Evolutionary conservation across 352 stramenopile species (phyloP).

Genomic region (Pythium brassicae): DNA sequence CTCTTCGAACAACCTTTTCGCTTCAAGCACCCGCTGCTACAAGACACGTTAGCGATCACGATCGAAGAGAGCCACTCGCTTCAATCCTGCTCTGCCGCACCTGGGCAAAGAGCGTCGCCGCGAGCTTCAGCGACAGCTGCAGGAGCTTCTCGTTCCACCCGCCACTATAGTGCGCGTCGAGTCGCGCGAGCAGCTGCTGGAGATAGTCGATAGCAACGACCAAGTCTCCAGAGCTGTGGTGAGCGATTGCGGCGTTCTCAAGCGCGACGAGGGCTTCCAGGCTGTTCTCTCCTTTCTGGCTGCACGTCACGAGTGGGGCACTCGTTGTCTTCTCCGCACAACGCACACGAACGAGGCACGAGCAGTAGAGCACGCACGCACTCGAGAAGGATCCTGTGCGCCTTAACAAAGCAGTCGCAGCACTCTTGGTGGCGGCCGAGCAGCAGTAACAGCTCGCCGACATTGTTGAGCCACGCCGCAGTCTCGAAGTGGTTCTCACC

Average conservation of each 20-base stretch:
- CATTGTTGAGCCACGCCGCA: slow-evolving; percentile 39
- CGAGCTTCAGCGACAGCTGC: slow-evolving; percentile 28
- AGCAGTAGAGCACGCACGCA: slow-evolving; percentile 6
- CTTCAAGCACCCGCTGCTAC: slow-evolving; percentile 41
- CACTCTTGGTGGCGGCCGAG: slow-evolving; percentile 24
- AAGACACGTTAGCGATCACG: not conserved
- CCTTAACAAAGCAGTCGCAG: slow-evolving; percentile 31
- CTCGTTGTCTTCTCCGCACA: no score
- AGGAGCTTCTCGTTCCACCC: slow-evolving; percentile 51
- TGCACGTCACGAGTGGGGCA: no score
- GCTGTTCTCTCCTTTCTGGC: slow-evolving; percentile 24
- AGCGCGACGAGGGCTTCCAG: slow-evolving; percentile 25
- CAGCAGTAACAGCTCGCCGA: slow-evolving; percentile 33
- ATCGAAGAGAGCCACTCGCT: no score
- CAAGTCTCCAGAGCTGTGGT: slow-evolving; percentile 8
- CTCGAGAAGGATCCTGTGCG: slow-evolving; percentile 22
- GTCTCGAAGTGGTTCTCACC: slow-evolving; percentile 29
- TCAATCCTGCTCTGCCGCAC: slow-evolving; percentile 17
- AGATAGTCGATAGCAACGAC: slow-evolving; percentile 24
- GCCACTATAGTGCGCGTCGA: slow-evolving; percentile 32
- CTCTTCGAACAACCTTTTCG: slow-evolving; percentile 25
- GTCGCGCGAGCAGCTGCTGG: slow-evolving; percentile 19
- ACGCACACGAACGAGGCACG: no score
- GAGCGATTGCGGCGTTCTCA: slow-evolving; percentile 50
- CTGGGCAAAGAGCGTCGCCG: slow-evolving; percentile 33